These are phyloP conservation scores for Penicillium brasilianum DNA, from an alignment of 2,329 filamentous ascomycete genomes.

Conservation along the genomic window DNA sequence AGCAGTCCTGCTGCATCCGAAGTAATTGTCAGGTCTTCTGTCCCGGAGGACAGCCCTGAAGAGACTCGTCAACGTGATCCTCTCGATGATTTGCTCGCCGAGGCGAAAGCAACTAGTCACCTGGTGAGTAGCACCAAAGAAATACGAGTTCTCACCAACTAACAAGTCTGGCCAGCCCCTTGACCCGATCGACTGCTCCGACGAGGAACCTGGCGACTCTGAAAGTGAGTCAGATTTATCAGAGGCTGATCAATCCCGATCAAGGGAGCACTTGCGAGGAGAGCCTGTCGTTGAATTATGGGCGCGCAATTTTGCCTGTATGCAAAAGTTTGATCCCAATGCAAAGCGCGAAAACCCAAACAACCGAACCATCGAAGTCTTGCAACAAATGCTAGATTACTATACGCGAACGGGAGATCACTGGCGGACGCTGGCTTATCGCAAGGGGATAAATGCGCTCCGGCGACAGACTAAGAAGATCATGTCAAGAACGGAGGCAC, in stretches of 20 bases:
- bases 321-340: slow-evolving; percentile 59
- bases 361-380: slow-evolving; percentile 71
- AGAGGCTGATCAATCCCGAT: slow-evolving; percentile 6
- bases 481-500: slow-evolving; percentile 71
- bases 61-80: slow-evolving; percentile 53
- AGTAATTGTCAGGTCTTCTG: background rate
- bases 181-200: slow-evolving; percentile 36
- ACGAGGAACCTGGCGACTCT: slow-evolving; percentile 31
- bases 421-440: slow-evolving; percentile 77
- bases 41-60: slow-evolving; percentile 5
- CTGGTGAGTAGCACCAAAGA: slow-evolving; percentile 48
- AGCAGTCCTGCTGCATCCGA: slow-evolving; percentile 7
- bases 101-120: slow-evolving; percentile 64
- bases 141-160: background rate
- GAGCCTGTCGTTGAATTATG: slow-evolving; percentile 30
- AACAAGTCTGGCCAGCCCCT: slow-evolving; percentile 33
- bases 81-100: slow-evolving; percentile 67
- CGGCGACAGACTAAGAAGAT: slow-evolving; percentile 69
- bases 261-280: slow-evolving; percentile 1
- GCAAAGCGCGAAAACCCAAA: slow-evolving; percentile 68
- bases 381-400: slow-evolving; percentile 79
- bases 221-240: slow-evolving; percentile 15
- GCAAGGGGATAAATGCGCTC: slow-evolving; percentile 75
- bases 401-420: slow-evolving; percentile 76
- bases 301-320: slow-evolving; percentile 61